Conservation (phyloP, 2,329 filamentous ascomycete species). For the Dactylellina drechsleri region DNA sequence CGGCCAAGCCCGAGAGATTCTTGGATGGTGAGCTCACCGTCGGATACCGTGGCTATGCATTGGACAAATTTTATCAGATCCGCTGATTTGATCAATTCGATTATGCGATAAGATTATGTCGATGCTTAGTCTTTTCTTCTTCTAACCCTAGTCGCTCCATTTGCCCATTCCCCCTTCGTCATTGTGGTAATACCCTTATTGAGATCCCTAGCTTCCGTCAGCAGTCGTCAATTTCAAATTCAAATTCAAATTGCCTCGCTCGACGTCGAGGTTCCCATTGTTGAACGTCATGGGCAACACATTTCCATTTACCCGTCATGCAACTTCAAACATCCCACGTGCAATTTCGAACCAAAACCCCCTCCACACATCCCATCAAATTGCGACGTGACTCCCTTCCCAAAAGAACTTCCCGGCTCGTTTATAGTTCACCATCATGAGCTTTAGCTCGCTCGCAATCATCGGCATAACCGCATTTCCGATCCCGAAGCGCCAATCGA, state of each 20-base stretch:
- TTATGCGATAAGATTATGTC: constrained; percentile 52
- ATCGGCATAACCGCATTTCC: constrained; percentile 7
- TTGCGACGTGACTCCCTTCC: neutral
- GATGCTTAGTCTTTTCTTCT: neutral
- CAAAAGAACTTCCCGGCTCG: neutral
- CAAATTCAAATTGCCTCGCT: neutral
- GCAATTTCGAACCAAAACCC: no score
- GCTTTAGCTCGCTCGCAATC: neutral
- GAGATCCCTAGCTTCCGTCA: no score
- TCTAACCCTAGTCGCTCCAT: neutral
- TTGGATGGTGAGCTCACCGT: constrained; percentile 15
- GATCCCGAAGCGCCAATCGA: constrained; percentile 4
- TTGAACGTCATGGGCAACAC: neutral
- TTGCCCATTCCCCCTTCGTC: neutral
- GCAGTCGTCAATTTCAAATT: neutral
- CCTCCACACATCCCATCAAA: neutral
- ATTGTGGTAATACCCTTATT: no score
- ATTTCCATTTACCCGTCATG: no score
- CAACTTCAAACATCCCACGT: neutral
- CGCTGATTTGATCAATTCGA: constrained; percentile 48
- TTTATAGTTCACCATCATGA: neutral
- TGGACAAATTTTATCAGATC: constrained; percentile 33
- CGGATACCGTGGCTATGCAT: neutral
- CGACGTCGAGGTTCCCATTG: neutral
- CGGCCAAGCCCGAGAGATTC: constrained; percentile 45